Conservation (phyloP, 108 stramenopile species). For the Hondaea fermentalgiana region DNA sequence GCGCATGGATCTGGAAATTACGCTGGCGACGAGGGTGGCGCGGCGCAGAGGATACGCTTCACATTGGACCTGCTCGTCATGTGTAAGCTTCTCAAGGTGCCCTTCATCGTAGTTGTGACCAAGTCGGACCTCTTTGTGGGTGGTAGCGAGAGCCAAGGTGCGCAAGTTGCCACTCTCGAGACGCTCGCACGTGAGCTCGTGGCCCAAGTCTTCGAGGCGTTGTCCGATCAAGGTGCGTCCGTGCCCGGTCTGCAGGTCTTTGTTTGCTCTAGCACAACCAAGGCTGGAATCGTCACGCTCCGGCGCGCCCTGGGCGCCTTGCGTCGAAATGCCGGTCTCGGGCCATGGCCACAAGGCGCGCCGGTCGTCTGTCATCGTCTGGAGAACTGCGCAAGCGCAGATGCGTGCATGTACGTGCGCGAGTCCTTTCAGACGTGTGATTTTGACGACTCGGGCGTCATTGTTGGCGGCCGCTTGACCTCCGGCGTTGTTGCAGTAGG, state of each 20-base stretch:
- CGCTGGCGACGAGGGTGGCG: not conserved
- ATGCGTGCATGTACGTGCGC: not conserved
- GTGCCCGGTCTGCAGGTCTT: not conserved
- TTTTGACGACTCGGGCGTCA: not conserved
- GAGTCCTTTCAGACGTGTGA: not conserved
- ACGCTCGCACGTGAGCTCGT: not conserved
- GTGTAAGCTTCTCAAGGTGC: conserved; percentile 22
- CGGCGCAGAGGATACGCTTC: not conserved
- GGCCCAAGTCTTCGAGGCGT: not conserved
- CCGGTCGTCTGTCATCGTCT: too few species aligned
- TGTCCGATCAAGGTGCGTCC: too few species aligned
- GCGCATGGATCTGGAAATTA: not conserved
- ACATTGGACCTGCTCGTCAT: conserved; percentile 30
- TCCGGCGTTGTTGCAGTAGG: not conserved
- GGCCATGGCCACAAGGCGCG: too few species aligned
- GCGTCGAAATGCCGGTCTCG: not conserved
- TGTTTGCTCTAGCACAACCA: not conserved
- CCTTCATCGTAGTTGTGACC: conserved; percentile 31
- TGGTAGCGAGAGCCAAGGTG: not conserved
- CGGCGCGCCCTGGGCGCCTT: not conserved
- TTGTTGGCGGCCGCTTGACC: not conserved
- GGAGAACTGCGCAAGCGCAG: not conserved
- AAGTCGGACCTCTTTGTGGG: conserved; percentile 18
- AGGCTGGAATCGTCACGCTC: not conserved
- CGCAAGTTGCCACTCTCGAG: not conserved